These are phyloP conservation scores for Colletotrichum simmondsii DNA, from an alignment of 2,329 filamentous ascomycete species.

Conservation along the genomic window DNA sequence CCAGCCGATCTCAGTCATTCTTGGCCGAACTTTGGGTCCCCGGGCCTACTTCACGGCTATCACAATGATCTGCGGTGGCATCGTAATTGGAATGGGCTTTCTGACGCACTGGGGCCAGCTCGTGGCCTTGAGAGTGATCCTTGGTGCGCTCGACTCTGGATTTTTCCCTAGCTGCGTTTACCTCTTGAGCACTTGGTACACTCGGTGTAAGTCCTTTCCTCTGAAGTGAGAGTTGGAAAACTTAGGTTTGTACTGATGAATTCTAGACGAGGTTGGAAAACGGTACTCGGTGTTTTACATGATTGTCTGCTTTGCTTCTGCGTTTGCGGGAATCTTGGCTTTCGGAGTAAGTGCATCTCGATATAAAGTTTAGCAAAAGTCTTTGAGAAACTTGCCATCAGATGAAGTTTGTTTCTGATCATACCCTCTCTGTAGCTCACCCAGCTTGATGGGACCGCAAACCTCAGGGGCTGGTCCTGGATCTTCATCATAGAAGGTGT, in stretches of 20 bases:
- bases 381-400: no score
- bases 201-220: slow-evolving; percentile 48
- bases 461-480: slow-evolving; percentile 66
- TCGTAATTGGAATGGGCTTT: slow-evolving; percentile 41
- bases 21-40: slow-evolving; percentile 37
- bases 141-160: slow-evolving; percentile 37
- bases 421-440: not conserved
- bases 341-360: slow-evolving; percentile 43
- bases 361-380: not conserved
- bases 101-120: slow-evolving; percentile 31
- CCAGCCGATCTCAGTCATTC: slow-evolving; percentile 37
- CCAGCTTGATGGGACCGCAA: slow-evolving; percentile 65
- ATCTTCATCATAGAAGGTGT: slow-evolving; percentile 76
- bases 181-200: slow-evolving; percentile 76
- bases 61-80: slow-evolving; percentile 37
- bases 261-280: slow-evolving; percentile 67
- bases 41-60: slow-evolving; percentile 37
- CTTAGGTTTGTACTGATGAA: slow-evolving; percentile 43
- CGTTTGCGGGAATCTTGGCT: slow-evolving; percentile 38
- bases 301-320: slow-evolving; percentile 39
- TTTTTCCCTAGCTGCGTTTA: slow-evolving; percentile 64
- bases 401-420: not conserved
- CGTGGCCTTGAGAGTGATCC: slow-evolving; percentile 34
- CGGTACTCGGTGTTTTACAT: slow-evolving; percentile 51
- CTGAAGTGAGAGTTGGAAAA: slow-evolving; percentile 66